phyloP scores from a whole-genome alignment of 805 yeast genomes.

The Spathaspora passalidarum region DNA sequence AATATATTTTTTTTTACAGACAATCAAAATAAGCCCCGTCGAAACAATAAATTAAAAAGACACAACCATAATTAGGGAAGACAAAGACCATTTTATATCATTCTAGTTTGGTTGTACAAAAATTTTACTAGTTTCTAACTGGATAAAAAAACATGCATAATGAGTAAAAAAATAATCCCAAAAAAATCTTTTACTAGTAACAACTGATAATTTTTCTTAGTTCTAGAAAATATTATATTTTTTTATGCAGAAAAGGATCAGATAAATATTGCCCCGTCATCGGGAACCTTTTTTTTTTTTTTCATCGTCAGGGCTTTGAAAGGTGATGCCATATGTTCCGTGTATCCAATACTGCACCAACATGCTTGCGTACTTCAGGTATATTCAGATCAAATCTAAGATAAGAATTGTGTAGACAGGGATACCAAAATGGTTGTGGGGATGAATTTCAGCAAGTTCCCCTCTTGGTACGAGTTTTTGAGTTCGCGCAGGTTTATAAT shows the following conservation, averaged over 20 bases:
- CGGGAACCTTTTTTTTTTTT: background rate
- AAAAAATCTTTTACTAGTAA: too few relatives aligned
- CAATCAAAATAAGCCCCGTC: too few relatives aligned
- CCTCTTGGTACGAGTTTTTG: too few relatives aligned
- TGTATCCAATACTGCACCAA: too few relatives aligned
- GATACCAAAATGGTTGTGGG: too few relatives aligned
- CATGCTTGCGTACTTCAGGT: too few relatives aligned
- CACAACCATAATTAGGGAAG: background rate
- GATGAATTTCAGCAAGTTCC: too few relatives aligned
- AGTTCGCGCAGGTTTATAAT: too few relatives aligned
- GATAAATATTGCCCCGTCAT: background rate
- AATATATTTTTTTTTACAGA: background rate
- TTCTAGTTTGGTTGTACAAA: background rate
- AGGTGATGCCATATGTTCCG: too few relatives aligned
- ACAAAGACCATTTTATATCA: slow-evolving; percentile 1
- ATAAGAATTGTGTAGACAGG: too few relatives aligned
- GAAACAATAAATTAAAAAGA: background rate
- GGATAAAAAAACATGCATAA: background rate
- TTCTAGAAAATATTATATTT: background rate
- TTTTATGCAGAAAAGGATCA: background rate
- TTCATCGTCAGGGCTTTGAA: background rate
- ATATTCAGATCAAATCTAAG: too few relatives aligned
- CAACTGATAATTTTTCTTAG: background rate
- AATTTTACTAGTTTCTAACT: background rate
- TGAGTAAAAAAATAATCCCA: too few relatives aligned